phyloP scores from a whole-genome alignment of 164 flowering plant species.

The Umbellularia californica region DNA sequence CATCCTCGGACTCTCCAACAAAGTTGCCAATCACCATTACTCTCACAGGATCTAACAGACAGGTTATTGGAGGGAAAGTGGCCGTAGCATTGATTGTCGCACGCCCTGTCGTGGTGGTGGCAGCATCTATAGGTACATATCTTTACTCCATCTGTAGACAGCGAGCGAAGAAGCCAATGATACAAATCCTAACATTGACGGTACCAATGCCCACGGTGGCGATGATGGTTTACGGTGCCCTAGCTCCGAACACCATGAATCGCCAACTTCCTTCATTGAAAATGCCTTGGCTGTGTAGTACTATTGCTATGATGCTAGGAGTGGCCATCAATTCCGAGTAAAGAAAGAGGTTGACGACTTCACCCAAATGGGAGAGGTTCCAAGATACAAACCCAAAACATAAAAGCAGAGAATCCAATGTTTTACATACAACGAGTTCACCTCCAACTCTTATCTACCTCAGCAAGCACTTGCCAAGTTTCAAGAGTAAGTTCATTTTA shows the following conservation, averaged over 20 bases:
- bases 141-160: slow-evolving; percentile 20
- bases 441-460: no score
- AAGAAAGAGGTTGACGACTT: no score
- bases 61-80: slow-evolving; percentile 42
- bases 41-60: slow-evolving; percentile 38
- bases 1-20: slow-evolving; percentile 1
- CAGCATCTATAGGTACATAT: slow-evolving; percentile 27
- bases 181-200: neutral
- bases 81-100: slow-evolving; percentile 33
- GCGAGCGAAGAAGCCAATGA: slow-evolving; percentile 4
- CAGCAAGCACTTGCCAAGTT: no score
- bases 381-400: no score
- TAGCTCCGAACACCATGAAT: slow-evolving; percentile 16
- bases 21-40: slow-evolving; percentile 26
- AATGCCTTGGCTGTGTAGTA: slow-evolving; percentile 17
- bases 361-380: no score
- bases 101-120: slow-evolving; percentile 26
- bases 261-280: slow-evolving; percentile 26
- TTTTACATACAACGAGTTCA: no score
- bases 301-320: no score
- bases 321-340: no score
- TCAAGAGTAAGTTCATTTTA: no score
- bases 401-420: no score
- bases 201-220: slow-evolving; percentile 1
- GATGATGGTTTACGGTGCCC: slow-evolving; percentile 6